These are phyloP conservation scores for Stagonosporopsis chrysanthemi DNA, from an alignment of 2,329 filamentous ascomycete genomes.

Conservation along the genomic window DNA sequence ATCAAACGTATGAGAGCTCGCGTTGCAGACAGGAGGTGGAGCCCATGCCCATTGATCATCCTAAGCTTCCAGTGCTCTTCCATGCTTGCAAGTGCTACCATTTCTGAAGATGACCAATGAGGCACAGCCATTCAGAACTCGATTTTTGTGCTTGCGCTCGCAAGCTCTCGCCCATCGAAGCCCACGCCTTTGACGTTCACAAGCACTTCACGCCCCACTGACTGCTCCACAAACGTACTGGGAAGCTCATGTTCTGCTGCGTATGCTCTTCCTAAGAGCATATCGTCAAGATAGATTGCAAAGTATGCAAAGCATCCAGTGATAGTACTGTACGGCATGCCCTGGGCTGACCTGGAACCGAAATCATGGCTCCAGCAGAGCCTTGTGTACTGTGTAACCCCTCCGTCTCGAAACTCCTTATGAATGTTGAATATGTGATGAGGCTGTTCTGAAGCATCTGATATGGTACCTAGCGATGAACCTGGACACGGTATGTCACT, in stretches of 20 bases:
- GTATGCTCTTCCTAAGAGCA: slow-evolving; percentile 38
- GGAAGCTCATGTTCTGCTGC: slow-evolving; percentile 36
- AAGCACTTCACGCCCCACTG: slow-evolving; percentile 16
- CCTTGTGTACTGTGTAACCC: slow-evolving; percentile 31
- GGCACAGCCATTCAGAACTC: neutral
- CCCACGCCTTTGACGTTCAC: slow-evolving; percentile 36
- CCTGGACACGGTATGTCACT: neutral
- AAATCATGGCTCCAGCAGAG: slow-evolving; percentile 35
- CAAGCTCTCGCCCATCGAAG: slow-evolving; percentile 38
- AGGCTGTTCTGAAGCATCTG: neutral
- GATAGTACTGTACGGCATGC: slow-evolving; percentile 39
- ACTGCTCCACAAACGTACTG: slow-evolving; percentile 17
- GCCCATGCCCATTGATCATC: neutral
- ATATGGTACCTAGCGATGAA: neutral
- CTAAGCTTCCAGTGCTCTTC: neutral
- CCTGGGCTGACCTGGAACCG: neutral
- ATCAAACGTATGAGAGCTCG: slow-evolving; percentile 7
- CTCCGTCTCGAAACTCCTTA: slow-evolving; percentile 12
- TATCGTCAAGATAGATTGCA: slow-evolving; percentile 30
- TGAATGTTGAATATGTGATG: slow-evolving; percentile 5
- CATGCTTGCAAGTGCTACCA: neutral
- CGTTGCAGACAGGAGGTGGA: slow-evolving; percentile 1
- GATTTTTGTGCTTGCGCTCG: slow-evolving; percentile 5
- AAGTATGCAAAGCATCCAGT: slow-evolving; percentile 50
- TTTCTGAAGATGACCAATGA: neutral